Base-by-base conservation (phyloP, 148 eudicot species). In the Fagopyrum esculentum region DNA sequence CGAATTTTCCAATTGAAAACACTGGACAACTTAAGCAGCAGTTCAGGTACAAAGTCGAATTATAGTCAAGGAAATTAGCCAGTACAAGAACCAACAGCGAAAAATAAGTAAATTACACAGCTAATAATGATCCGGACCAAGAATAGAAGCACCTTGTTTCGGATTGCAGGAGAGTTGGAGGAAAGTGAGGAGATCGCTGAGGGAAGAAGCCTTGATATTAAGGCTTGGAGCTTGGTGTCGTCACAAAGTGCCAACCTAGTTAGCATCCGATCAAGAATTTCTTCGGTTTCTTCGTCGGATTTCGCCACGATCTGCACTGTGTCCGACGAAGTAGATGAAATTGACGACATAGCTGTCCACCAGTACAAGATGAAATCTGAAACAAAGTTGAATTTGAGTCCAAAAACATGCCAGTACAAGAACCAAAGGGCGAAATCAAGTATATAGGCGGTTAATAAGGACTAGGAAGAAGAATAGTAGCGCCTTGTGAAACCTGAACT, bases 171-270 rank as follows among this genome's bases (percentile, higher is more conserved):
- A 15, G 98, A 87, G 46, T 63, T 69, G 76, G 90, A 77, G 7
- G 90, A 84, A 75, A 94, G 97, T 44, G 87, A 83, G 40, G 96
- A 86, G 56, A 91, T 86, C 61, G 93, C 83, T 56, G 87, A 86
- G 52, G 98, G 98, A 70, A 91, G 97, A 80, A 94, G 84, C 82
- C 76, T 89, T 78, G 84, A 81, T 77, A 94, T 93, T 85, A 94
- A 87, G 88, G 35, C 81, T 78, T 90, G 77, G 45, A 94, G 93
- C 59, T 88, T 92, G 22, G 91, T 83, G 77, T 92, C 96, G 45
- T 93, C 98, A 74, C 96, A 95, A 3, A 95, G 90, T 0, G 98
- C 98, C 49, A 95, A 81, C 5, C 89, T 87, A 43, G 98, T 92
- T 12, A 92, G 80, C 97, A 95, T 87, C 75, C 92, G 86, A 73